These are phyloP conservation scores for Rhizoclosmatium globosum DNA, from an alignment of 192 early-diverging fungal species.

Conservation along the genomic window DNA sequence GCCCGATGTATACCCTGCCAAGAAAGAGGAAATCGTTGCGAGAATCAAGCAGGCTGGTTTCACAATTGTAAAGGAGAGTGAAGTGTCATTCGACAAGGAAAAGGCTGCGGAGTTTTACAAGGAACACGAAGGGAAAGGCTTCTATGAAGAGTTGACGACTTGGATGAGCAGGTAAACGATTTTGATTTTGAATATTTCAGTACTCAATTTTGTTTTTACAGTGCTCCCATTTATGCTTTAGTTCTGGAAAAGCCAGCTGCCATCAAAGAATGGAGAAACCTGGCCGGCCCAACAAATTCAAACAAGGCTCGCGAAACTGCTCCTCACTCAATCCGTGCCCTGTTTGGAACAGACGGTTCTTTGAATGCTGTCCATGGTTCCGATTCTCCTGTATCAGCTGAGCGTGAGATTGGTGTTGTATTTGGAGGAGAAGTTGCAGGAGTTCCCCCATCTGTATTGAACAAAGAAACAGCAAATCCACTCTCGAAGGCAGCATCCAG, in stretches of 20 bases:
- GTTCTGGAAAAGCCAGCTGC: constrained; percentile 48
- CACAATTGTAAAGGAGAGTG: constrained; percentile 56
- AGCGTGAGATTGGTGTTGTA: constrained; percentile 60
- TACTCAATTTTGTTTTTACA: constrained; percentile 15
- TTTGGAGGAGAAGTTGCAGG: constrained; percentile 53
- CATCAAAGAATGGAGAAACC: constrained; percentile 36
- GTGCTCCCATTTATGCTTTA: constrained; percentile 61
- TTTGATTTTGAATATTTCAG: neutral
- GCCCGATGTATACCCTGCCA: constrained; percentile 59
- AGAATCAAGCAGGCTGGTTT: constrained; percentile 52
- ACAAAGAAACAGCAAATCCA: constrained; percentile 11
- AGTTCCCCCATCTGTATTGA: constrained; percentile 33
- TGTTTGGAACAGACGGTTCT: constrained; percentile 64
- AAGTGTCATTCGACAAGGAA: constrained; percentile 46
- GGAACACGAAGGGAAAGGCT: constrained; percentile 56
- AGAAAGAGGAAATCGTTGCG: constrained; percentile 57
- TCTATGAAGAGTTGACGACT: constrained; percentile 57
- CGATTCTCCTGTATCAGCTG: constrained; percentile 59
- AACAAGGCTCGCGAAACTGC: constrained; percentile 59
- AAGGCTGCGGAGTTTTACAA: constrained; percentile 61
- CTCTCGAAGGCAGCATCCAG: constrained; percentile 27
- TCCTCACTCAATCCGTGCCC: constrained; percentile 57
- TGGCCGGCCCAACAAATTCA: constrained; percentile 64
- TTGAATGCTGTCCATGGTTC: constrained; percentile 70
- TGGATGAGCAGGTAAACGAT: constrained; percentile 60